Evolutionary conservation across 352 stramenopile genomes (phyloP).

Genomic region (Phytophthora sp.): DNA sequence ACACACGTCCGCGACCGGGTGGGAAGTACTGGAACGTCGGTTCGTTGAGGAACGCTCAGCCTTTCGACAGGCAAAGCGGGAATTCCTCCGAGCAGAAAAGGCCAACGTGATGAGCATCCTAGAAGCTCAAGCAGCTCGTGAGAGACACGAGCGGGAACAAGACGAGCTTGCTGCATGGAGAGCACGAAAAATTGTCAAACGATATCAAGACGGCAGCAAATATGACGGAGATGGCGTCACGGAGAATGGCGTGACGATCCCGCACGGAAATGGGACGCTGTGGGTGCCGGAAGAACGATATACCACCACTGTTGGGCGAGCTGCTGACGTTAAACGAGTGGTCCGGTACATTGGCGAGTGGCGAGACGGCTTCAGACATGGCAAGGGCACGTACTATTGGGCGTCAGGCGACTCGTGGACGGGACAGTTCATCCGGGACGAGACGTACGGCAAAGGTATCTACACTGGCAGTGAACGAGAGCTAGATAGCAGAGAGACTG

Average conservation of each 20-base stretch:
- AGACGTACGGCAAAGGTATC: conserved; percentile 67
- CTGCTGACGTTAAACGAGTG: conserved; percentile 54
- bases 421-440: conserved; percentile 61
- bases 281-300: conserved; percentile 54
- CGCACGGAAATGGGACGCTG: conserved; percentile 64
- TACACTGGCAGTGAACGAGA: conserved; percentile 42
- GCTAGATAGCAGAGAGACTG: conserved; percentile 12
- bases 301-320: conserved; percentile 12
- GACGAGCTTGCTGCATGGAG: conserved; percentile 45
- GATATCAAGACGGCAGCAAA: conserved; percentile 70
- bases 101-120: conserved; percentile 46
- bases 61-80: conserved; percentile 54
- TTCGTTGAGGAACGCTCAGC: conserved; percentile 55
- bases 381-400: conserved; percentile 64
- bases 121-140: conserved; percentile 35
- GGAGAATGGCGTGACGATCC: conserved; percentile 47
- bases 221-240: conserved; percentile 68
- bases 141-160: conserved; percentile 42
- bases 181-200: conserved; percentile 60
- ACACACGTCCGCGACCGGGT: too few species aligned
- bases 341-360: conserved; percentile 55
- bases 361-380: conserved; percentile 69
- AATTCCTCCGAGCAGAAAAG: conserved; percentile 50
- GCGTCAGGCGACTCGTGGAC: conserved; percentile 60
- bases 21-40: conserved; percentile 40